Percentiles rank a stretch among this genome's conserved stretches.
Evolutionary conservation across 1,139 yeast genomes (phyloP).

Genomic region (Lodderomyces margitis): DNA sequence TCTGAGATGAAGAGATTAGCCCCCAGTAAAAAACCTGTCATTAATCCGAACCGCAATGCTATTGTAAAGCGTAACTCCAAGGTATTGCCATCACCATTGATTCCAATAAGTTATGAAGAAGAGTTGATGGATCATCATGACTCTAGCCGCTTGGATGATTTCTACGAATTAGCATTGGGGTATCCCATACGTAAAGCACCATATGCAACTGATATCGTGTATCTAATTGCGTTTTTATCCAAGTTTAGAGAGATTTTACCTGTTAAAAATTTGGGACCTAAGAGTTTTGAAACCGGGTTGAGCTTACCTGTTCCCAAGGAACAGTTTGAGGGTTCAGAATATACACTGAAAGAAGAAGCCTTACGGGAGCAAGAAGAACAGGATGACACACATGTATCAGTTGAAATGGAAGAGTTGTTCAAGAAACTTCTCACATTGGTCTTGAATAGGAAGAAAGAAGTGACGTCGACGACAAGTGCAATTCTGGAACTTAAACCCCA

Average conservation of each 20-base stretch:
- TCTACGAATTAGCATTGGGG: constrained; percentile 29
- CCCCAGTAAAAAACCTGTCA: not conserved
- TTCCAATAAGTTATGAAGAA: not conserved
- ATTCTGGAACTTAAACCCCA: constrained; percentile 41
- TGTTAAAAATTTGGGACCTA: constrained; percentile 33
- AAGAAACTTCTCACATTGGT: constrained; percentile 35
- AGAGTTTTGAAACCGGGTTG: constrained; percentile 51
- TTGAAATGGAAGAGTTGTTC: constrained; percentile 36
- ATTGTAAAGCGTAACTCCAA: not conserved
- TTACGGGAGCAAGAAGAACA: constrained; percentile 13
- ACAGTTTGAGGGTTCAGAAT: not conserved
- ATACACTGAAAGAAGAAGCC: not conserved
- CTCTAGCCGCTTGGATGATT: not conserved
- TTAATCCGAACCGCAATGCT: not conserved
- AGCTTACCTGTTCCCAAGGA: constrained; percentile 28
- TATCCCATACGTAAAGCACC: constrained; percentile 30
- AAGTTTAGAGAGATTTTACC: constrained; percentile 41
- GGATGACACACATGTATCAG: constrained; percentile 23
- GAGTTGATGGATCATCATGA: not conserved
- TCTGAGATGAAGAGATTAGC: not conserved
- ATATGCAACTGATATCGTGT: constrained; percentile 46
- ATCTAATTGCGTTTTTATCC: constrained; percentile 41
- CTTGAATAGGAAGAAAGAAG: constrained; percentile 40
- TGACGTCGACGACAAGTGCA: constrained; percentile 32
- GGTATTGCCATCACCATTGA: constrained; percentile 5